Percentiles rank a stretch among this genome's conserved stretches.
These are phyloP conservation scores for Populus pruinosa DNA, from an alignment of 345 rosid genomes.

Conservation along the genomic window DNA sequence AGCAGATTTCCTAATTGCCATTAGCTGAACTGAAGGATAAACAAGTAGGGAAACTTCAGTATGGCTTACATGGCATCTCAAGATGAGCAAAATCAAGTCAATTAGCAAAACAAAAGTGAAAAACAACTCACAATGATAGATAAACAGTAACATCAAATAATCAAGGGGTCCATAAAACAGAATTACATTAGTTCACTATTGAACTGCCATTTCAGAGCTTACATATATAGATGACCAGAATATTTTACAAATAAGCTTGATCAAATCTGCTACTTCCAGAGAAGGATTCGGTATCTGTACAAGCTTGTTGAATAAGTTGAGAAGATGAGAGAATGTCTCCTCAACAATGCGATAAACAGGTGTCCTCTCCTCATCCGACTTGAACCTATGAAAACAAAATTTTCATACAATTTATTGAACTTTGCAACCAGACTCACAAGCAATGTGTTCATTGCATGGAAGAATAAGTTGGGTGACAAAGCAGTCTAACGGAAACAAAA, in stretches of 20 bases:
- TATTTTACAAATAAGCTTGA: conserved; percentile 95
- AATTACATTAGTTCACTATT: background rate
- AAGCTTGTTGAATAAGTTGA: conserved; percentile 74
- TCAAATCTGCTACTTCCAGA: conserved; percentile 80
- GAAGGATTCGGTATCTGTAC: conserved; percentile 79
- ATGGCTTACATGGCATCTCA: background rate
- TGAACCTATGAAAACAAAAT: conserved; percentile 57
- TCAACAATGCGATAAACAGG: conserved; percentile 82
- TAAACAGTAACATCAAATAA: background rate
- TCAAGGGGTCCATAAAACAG: background rate
- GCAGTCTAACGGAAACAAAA: background rate
- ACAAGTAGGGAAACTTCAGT: background rate
- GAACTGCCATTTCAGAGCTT: conserved; percentile 30
- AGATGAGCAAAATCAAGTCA: background rate
- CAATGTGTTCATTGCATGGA: background rate
- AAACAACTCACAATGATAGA: background rate
- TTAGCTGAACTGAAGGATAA: background rate
- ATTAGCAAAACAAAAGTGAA: background rate
- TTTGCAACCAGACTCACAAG: background rate
- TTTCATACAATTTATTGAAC: background rate
- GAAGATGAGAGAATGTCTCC: conserved; percentile 80
- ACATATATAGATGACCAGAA: conserved; percentile 99
- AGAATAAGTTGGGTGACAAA: background rate
- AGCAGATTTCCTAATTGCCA: background rate
- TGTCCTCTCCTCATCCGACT: conserved; percentile 93